Evolutionary conservation across 192 early-diverging fungal species (phyloP).

Genomic region (Ambispora gerdemannii): DNA sequence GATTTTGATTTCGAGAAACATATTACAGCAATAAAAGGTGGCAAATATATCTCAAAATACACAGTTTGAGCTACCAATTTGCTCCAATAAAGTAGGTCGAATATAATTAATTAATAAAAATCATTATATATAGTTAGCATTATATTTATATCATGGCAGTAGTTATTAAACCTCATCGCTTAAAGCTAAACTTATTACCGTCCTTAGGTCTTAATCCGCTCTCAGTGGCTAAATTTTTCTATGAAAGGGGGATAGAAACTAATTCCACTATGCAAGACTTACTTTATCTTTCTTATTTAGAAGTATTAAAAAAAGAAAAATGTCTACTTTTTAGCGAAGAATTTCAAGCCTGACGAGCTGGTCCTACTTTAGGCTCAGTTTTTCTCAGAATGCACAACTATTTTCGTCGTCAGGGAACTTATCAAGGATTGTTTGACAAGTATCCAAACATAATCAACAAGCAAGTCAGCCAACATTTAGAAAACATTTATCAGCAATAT

Average conservation of each 20-base stretch:
- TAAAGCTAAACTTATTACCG: slow-evolving; percentile 1
- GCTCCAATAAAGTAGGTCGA: background rate
- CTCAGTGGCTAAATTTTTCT: slow-evolving; percentile 10
- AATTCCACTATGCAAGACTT: background rate
- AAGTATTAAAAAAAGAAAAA: slow-evolving; percentile 19
- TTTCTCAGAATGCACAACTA: slow-evolving; percentile 2
- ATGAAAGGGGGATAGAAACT: slow-evolving; percentile 4
- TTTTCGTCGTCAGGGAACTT: background rate
- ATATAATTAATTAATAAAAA: slow-evolving; percentile 3
- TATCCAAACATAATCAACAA: slow-evolving; percentile 2
- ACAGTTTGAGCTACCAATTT: background rate
- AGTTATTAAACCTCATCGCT: slow-evolving; percentile 2
- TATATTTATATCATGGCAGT: slow-evolving; percentile 2
- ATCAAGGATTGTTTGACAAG: background rate
- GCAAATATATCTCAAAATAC: slow-evolving; percentile 2
- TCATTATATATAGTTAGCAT: slow-evolving; percentile 1
- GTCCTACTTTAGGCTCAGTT: slow-evolving; percentile 5
- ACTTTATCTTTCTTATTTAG: slow-evolving; percentile 3
- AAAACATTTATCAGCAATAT: slow-evolving; percentile 1
- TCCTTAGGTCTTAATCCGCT: slow-evolving; percentile 7
- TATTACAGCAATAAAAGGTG: background rate
- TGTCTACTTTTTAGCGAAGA: background rate
- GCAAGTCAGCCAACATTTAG: slow-evolving; percentile 2
- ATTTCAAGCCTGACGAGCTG: slow-evolving; percentile 8
- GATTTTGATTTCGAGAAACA: slow-evolving; percentile 2